phyloP scores from a whole-genome alignment of 139 green algal species.

The Tetraselmis striata region DNA sequence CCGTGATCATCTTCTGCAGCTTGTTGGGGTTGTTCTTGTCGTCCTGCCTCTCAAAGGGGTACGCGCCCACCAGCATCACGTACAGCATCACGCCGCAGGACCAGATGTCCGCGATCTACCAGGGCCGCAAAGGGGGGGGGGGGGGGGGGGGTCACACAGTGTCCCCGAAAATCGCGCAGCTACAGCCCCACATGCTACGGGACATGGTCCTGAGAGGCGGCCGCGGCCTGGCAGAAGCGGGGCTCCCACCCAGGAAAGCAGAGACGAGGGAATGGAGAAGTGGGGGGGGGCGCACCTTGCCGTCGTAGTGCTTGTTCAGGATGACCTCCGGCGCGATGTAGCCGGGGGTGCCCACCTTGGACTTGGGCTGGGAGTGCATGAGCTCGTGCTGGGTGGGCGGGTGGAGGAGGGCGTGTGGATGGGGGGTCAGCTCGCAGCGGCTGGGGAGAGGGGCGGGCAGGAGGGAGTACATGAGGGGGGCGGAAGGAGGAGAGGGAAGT shows the following conservation, averaged over 20 bases:
- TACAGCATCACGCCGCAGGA: constrained; percentile 54
- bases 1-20: constrained; percentile 78
- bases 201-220: too few species aligned
- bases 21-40: constrained; percentile 76
- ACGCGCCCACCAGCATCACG: constrained; percentile 77
- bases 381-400: constrained; percentile 38
- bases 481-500: too few species aligned
- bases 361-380: constrained; percentile 53
- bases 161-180: too few species aligned
- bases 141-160: too few species aligned
- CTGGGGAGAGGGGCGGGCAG: too few species aligned
- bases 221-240: too few species aligned
- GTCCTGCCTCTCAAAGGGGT: constrained; percentile 93
- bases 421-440: too few species aligned
- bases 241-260: too few species aligned
- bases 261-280: too few species aligned
- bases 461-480: too few species aligned
- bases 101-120: constrained; percentile 48
- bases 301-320: constrained; percentile 42
- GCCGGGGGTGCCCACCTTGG: constrained; percentile 57
- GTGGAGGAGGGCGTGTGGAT: neutral
- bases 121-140: too few species aligned
- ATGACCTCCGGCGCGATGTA: constrained; percentile 79
- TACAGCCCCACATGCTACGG: too few species aligned
- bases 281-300: constrained; percentile 30